Evolutionary conservation across 371 early-diverging fungal genomes (phyloP), one percentile per base, ranked within the genome.

Genomic region (Apophysomyces elegans): DNA sequence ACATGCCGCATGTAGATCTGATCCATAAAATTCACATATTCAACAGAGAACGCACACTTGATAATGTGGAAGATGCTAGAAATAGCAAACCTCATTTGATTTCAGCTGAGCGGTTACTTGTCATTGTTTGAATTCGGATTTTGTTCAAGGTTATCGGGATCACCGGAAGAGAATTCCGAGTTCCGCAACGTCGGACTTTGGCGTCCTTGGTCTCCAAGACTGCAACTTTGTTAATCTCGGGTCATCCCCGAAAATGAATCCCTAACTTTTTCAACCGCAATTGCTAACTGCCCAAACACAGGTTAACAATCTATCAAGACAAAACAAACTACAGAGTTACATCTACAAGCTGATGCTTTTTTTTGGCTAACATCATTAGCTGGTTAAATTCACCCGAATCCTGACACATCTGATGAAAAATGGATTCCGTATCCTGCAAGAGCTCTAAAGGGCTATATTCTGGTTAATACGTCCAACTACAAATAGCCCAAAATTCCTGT

Each of bases 341-440:
- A 6, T 50, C 50, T 5, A 50, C 50, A 14, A 50, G 50, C 21
- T 50, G 50, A 21, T 50, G 50, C 9, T 50, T 50, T 50, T n/a
- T 26, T 1, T 50, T 50, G 50, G 50, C 50, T 50, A 50, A 50
- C 21, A 6, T 50, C 4, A 21, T 9, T 26, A 50, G 21, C 21
- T 50, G 50, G 5, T 21, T 21, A 50, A 50, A 50, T 21, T 50
- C 50, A 7, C 21, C 84, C 0, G 84, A 83, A 46, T 88, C 85
- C 61, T 84, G 83, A 58, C 81, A 81, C 82, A 88, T 83, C 16
- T n/a, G 4, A 26, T 50, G 2, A 21, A 50, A 50, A 4, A 50
- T 5, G 9, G 50, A 18, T 8, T 50, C 21, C 5, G 7, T 18
- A 50, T 50, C 50, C 21, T 50, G 18, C 21, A 50, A 50, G 7